These are phyloP conservation scores for Inga leiocalycina DNA, from an alignment of 306 rosid species.

Conservation along the genomic window DNA sequence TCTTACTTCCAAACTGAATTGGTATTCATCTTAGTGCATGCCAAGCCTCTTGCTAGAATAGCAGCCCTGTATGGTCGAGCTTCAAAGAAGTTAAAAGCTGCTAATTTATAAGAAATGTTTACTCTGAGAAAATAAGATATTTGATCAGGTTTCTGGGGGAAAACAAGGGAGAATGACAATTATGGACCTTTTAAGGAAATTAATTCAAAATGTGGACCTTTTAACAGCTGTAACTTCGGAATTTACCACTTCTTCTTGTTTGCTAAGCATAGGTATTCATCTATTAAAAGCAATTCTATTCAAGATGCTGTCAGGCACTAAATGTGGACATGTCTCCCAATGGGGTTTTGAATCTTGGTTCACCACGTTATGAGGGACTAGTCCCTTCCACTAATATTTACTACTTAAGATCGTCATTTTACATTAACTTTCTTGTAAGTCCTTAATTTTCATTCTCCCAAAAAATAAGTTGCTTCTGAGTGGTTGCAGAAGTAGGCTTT, in stretches of 20 bases:
- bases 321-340: no score
- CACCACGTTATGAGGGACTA: no score
- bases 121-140: neutral
- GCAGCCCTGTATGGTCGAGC: neutral
- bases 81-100: neutral
- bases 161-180: no score
- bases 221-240: neutral
- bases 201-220: neutral
- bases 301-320: no score
- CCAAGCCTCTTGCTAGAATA: neutral
- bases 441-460: no score
- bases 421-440: neutral
- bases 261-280: no score
- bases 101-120: neutral
- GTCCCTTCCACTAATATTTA: no score
- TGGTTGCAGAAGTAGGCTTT: neutral
- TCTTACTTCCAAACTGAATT: neutral
- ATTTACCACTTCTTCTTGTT: neutral
- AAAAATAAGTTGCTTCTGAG: neutral
- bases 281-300: no score
- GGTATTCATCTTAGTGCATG: neutral
- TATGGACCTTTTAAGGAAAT: neutral
- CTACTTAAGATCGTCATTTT: neutral
- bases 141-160: neutral
- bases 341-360: no score